Evolutionary conservation across 768 basidiomycete species (phyloP).

Genomic region (Calocybe cyanea): DNA sequence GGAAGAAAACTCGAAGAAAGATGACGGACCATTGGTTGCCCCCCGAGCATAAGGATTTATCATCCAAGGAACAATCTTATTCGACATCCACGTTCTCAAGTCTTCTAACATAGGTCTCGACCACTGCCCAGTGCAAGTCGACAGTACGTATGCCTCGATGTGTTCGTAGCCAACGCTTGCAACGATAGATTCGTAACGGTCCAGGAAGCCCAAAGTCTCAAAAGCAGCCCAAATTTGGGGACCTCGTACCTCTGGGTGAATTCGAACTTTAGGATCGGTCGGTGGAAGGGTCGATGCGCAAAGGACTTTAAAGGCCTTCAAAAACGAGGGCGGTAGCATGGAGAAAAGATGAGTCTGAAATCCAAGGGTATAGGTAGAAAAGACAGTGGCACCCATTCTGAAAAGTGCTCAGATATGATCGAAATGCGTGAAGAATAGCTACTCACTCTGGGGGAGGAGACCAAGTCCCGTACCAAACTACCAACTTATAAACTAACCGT

Average conservation of each 20-base stretch:
- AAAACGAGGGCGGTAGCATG: constrained; percentile 63
- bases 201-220: constrained; percentile 69
- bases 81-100: constrained; percentile 73
- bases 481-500: constrained; percentile 52
- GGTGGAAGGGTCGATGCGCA: constrained; percentile 55
- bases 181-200: constrained; percentile 81
- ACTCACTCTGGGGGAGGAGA: constrained; percentile 61
- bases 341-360: constrained; percentile 79
- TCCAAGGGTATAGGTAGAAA: constrained; percentile 56
- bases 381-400: constrained; percentile 61
- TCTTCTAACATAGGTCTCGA: constrained; percentile 55
- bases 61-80: constrained; percentile 84
- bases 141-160: constrained; percentile 71
- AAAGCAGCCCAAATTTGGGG: constrained; percentile 53
- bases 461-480: constrained; percentile 79
- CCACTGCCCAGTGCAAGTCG: constrained; percentile 69
- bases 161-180: constrained; percentile 82
- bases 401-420: constrained; percentile 7
- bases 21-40: constrained; percentile 47
- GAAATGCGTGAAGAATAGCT: constrained; percentile 2
- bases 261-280: constrained; percentile 17
- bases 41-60: constrained; percentile 71
- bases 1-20: neutral
- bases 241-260: constrained; percentile 19
- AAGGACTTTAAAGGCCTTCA: constrained; percentile 63